Evolutionary conservation across 75 land plant species (phyloP), one percentile per base, ranked within the genome.

Genomic region (Adiantum capillusveneris): DNA sequence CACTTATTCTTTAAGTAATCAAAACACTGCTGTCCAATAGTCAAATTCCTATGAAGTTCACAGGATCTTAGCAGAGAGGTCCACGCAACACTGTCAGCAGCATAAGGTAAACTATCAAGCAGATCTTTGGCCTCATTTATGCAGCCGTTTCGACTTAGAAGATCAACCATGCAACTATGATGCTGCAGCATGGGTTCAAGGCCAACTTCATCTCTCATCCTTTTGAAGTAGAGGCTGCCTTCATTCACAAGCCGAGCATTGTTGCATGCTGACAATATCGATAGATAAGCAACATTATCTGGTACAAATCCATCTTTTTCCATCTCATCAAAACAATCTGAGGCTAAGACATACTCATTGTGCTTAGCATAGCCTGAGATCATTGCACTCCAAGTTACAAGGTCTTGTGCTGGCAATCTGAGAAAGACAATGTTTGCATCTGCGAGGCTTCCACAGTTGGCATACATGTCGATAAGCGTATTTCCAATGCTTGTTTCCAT

Each of bases 351-450:
- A 25, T 50, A 41, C 7, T 60, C 20, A n/a, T 70, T 73, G 42
- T 31, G 42, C 25, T 59, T 71, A 30, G 44, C 54, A 42, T 73
- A 73, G 21, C 74, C 67, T 9, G 87, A 49, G 7, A 87, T 84
- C 65, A 87, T 17, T 25, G 81, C 44, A 48, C 77, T 84, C 87
- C 88, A 87, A 37, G 91, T 56, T 18, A 78, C 66, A 29, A 68
- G 49, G 50, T 81, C 82, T 29, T 53, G 71, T 6, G 45, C 56
- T 27, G 45, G 44, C 58, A 63, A 46, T 31, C 46, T 21, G n/a
- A 53, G 19, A 57, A 87, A 87, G 21, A 80, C 34, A 44, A 20
- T 58, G 19, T 19, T 29, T 21, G 82, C 84, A 53, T 45, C 27
- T 30, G 59, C 30, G 14, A 80, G 11, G 29, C 68, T 59, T n/a